Conservation (phyloP, 768 basidiomycete genomes). For the Steccherinum ochraceum region DNA sequence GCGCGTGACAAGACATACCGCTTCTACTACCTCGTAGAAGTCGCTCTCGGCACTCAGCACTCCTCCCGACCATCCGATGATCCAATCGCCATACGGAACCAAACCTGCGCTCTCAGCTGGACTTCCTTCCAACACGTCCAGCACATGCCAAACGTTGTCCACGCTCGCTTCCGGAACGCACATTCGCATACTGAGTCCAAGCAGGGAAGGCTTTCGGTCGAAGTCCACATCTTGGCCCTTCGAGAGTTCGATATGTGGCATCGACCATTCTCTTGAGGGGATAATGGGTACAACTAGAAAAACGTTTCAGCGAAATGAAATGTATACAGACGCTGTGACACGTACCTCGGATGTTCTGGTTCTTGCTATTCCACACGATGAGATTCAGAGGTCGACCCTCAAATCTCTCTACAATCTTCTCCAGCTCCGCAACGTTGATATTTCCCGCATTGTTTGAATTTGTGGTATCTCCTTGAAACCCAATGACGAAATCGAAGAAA, state of each 20-base stretch:
- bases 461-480: conserved; percentile 68
- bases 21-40: conserved; percentile 94
- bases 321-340: conserved; percentile 3
- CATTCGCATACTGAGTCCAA: conserved; percentile 90
- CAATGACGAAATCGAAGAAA: conserved; percentile 96
- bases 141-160: conserved; percentile 96
- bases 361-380: conserved; percentile 82
- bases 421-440: conserved; percentile 66
- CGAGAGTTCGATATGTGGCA: conserved; percentile 30
- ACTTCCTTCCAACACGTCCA: conserved; percentile 93
- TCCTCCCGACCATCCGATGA: conserved; percentile 92
- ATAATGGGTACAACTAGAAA: conserved; percentile 70
- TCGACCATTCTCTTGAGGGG: conserved; percentile 78
- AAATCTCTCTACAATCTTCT: conserved; percentile 76
- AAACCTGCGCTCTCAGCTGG: conserved; percentile 96
- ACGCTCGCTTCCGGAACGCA: conserved; percentile 85
- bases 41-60: conserved; percentile 87
- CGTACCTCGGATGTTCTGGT: conserved; percentile 61
- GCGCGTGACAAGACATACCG: conserved; percentile 42
- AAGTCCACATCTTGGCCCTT: conserved; percentile 33
- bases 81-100: conserved; percentile 82
- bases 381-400: conserved; percentile 67
- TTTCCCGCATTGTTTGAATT: conserved; percentile 33
- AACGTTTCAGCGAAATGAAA: conserved; percentile 1
- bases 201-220: conserved; percentile 72